These are phyloP conservation scores for Phytophthora aleatoria DNA, from an alignment of 352 stramenopile genomes.

Conservation along the genomic window DNA sequence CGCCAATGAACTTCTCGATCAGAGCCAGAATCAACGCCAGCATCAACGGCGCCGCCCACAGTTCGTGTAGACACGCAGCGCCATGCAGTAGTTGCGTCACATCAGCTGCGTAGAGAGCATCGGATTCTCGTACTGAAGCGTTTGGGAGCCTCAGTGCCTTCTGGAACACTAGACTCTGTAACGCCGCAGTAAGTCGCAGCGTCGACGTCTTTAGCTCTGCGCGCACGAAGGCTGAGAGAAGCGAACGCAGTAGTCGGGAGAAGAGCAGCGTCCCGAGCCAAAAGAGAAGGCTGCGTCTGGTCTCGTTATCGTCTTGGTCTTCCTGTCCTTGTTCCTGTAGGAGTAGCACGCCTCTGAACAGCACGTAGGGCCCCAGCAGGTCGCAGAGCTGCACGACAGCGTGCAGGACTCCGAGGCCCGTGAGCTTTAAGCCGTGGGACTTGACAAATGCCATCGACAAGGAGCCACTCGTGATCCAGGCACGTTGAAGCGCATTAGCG, in stretches of 20 bases:
- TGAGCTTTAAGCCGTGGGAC: slow-evolving; percentile 53
- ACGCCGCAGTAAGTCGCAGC: slow-evolving; percentile 61
- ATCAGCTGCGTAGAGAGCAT: slow-evolving; percentile 69
- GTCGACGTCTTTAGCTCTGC: slow-evolving; percentile 66
- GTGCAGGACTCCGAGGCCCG: slow-evolving; percentile 49
- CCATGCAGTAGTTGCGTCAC: slow-evolving; percentile 64
- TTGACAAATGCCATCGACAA: slow-evolving; percentile 57
- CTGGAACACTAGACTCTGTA: slow-evolving; percentile 80
- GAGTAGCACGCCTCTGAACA: slow-evolving; percentile 61
- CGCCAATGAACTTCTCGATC: slow-evolving; percentile 59
- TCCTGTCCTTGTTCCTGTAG: slow-evolving; percentile 36
- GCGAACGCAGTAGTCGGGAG: slow-evolving; percentile 64
- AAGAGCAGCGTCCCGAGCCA: slow-evolving; percentile 70
- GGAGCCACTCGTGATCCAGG: slow-evolving; percentile 65
- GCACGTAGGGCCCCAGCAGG: slow-evolving; percentile 63
- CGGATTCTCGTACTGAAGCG: slow-evolving; percentile 39
- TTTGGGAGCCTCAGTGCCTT: slow-evolving; percentile 62
- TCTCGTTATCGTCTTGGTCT: slow-evolving; percentile 15
- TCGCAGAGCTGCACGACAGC: slow-evolving; percentile 53
- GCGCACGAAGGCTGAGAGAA: slow-evolving; percentile 69
- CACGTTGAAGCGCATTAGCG: slow-evolving; percentile 53
- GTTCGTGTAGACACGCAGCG: slow-evolving; percentile 71
- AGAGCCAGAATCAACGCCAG: slow-evolving; percentile 54
- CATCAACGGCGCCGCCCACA: slow-evolving; percentile 65
- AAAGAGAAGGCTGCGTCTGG: slow-evolving; percentile 36